phyloP scores from a whole-genome alignment of 257 asterid genomes.

The Catharanthus roseus region DNA sequence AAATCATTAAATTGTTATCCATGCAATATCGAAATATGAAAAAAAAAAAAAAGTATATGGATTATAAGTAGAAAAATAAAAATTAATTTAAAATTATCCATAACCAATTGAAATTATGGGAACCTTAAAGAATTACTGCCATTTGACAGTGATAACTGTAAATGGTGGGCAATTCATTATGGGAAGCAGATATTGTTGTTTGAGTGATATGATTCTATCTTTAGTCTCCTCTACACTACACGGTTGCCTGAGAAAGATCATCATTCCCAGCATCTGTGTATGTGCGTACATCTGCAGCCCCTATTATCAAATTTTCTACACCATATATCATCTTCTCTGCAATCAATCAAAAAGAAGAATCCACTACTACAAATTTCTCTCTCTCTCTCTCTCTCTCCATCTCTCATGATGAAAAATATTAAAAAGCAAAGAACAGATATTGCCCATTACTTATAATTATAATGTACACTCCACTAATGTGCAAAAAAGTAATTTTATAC shows the following conservation, averaged over 20 bases:
- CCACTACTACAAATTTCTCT: neutral
- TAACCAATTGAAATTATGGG: no score
- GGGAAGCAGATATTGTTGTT: neutral
- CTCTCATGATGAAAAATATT: neutral
- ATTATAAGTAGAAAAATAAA: no score
- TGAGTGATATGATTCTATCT: conserved; percentile 1
- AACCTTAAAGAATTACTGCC: no score
- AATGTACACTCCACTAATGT: neutral
- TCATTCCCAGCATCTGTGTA: neutral
- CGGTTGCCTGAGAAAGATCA: conserved; percentile 12
- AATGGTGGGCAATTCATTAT: neutral
- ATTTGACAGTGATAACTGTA: neutral
- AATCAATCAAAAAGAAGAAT: neutral
- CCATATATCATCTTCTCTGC: neutral
- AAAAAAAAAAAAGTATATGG: no score
- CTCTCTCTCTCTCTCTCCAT: no score
- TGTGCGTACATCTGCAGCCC: neutral
- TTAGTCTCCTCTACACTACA: conserved; percentile 13
- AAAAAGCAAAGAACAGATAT: neutral
- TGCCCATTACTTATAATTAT: neutral
- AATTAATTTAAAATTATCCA: no score
- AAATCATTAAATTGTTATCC: no score
- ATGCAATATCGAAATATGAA: no score
- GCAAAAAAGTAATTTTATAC: neutral
- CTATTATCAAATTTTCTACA: no score